A percentile compares a stretch with the other conserved stretches of the same genome.
Conservation (phyloP, 257 asterid species). For the Solanum ossicruentum region DNA sequence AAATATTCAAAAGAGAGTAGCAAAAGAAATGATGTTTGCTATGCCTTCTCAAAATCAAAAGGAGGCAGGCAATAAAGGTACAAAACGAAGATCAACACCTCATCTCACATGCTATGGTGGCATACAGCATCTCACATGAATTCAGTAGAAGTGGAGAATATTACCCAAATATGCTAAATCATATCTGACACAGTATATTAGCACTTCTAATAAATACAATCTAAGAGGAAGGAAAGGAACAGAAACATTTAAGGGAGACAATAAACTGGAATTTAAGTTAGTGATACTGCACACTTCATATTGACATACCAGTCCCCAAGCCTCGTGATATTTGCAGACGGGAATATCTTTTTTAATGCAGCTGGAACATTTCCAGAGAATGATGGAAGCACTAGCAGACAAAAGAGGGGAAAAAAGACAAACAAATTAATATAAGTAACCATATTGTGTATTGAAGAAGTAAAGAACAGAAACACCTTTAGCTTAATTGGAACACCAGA, state of each 20-base stretch:
- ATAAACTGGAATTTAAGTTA: background rate
- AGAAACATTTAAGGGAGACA: background rate
- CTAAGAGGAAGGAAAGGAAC: background rate
- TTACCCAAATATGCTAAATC: background rate
- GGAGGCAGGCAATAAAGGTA: background rate
- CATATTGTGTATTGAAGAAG: background rate
- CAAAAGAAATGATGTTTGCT: background rate
- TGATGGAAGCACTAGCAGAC: constrained; percentile 73
- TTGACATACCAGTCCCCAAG: constrained; percentile 84
- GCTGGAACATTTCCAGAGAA: constrained; percentile 99
- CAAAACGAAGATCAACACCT: background rate
- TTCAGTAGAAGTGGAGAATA: background rate
- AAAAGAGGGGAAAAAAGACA: background rate
- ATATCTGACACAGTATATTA: background rate
- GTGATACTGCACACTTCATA: background rate
- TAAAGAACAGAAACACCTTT: background rate
- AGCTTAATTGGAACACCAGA: background rate
- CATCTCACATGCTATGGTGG: background rate
- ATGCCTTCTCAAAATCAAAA: background rate
- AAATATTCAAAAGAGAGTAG: background rate
- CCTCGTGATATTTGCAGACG: constrained; percentile 74
- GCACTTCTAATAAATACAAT: background rate
- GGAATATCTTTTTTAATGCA: constrained; percentile 58
- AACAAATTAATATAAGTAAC: background rate
- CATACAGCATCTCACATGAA: background rate